Base-by-base conservation (phyloP, 495 filamentous ascomycete species). In the Platismatia glauca region DNA sequence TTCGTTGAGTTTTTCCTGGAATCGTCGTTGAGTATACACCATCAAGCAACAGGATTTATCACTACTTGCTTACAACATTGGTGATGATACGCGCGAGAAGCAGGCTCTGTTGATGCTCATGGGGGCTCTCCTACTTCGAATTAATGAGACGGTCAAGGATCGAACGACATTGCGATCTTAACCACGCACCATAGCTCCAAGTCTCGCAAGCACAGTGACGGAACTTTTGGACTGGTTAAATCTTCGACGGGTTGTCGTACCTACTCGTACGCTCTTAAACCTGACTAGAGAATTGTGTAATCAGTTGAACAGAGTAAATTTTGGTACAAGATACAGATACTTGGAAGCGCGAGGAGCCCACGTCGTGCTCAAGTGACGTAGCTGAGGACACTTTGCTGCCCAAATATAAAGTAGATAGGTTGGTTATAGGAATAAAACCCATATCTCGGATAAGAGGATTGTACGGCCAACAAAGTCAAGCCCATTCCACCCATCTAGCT, bases 1-100 rank as follows among this genome's bases (percentile, higher is more conserved):
- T 74, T 97, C 94, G 68, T 98, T 98, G 59, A 98, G 85, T 76
- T 98, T 98, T 77, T 97, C 95, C 94, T 98, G 62, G 44, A 39
- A 9, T 20, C 31, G 22, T 63, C 11, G 24, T 15, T 62, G 29
- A 62, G 34, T 52, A 37, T 24, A 55, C 27, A 22, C 39, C 13
- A 31, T 4, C 27, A 44, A 58, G 13, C 16, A 34, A 41, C 15
- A 53, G 55, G 1, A 38, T 1, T 27, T 18, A 8, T 46, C 20
- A 43, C 37, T 41, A 41, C 34, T 71, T 78, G n/a, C 86, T 70
- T 80, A 97, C 94, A 67, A 97, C 90, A 68, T 98, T 98, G 70
- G 86, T 94, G 76, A 96, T 96, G 77, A 98, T 97, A 53, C 94
- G 90, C 13, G 89, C 92, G 29, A 98, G 81, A 58, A 98, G 82